These are phyloP conservation scores for Chlamydomonas incerta DNA, from an alignment of 139 green algal species.

Conservation along the genomic window DNA sequence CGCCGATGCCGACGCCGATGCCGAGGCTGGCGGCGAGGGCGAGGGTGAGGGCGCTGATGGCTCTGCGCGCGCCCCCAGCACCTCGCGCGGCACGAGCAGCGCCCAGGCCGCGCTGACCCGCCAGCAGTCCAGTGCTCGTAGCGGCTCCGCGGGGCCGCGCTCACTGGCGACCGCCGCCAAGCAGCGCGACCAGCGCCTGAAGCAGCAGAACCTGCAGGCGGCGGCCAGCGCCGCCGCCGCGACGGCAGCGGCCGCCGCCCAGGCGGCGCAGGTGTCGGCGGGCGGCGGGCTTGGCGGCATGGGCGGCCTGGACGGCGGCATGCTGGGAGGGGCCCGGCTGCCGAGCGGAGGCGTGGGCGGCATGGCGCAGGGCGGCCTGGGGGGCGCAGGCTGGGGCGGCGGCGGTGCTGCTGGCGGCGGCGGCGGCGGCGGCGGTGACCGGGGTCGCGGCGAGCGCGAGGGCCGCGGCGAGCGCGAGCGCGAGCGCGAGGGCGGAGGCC, in stretches of 20 bases:
- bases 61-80: too few species aligned
- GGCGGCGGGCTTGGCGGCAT: background rate
- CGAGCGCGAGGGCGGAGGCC: too few species aligned
- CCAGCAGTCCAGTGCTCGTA: background rate
- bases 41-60: too few species aligned
- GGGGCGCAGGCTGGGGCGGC: background rate
- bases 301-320: background rate
- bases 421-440: background rate
- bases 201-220: slow-evolving; percentile 4
- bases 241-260: background rate
- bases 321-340: background rate
- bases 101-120: too few species aligned
- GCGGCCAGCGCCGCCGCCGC: background rate
- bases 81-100: too few species aligned
- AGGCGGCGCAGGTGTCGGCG: background rate
- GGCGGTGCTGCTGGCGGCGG: background rate
- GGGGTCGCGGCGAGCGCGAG: background rate
- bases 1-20: too few species aligned
- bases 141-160: too few species aligned
- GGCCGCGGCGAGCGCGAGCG: too few species aligned
- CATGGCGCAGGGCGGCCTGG: background rate
- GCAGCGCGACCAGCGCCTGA: slow-evolving; percentile 9
- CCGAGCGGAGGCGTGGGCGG: background rate
- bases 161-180: background rate
- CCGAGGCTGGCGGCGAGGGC: too few species aligned